phyloP scores from a whole-genome alignment of 2,329 filamentous ascomycete species.

The Pseudogymnoascus sp. region DNA sequence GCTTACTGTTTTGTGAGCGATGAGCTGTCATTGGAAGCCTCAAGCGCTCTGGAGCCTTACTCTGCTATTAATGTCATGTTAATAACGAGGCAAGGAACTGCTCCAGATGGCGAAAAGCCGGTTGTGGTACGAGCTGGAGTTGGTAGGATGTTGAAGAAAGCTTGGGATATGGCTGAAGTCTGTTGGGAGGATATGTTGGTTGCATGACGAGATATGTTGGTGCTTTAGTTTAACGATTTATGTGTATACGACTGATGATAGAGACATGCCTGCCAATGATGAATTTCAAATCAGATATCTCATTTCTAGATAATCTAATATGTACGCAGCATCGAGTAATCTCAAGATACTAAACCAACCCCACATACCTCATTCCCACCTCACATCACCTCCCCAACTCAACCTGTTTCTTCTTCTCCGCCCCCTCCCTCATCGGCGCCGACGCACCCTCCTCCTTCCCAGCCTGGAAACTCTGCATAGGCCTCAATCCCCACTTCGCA shows the following conservation, averaged over 20 bases:
- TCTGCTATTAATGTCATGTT: background rate
- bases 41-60: background rate
- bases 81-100: background rate
- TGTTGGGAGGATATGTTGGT: background rate
- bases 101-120: background rate
- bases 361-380: background rate
- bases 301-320: background rate
- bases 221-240: background rate
- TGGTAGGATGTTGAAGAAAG: background rate
- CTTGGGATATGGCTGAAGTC: background rate
- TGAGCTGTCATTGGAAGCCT: background rate
- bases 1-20: background rate
- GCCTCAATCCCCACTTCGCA: constrained; percentile 68
- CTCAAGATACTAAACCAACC: background rate
- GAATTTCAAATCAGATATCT: background rate
- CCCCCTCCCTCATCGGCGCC: constrained; percentile 12
- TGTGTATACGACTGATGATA: background rate
- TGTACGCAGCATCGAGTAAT: background rate
- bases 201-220: background rate
- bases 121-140: background rate
- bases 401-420: constrained; percentile 7
- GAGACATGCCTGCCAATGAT: background rate
- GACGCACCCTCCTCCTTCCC: constrained; percentile 20
- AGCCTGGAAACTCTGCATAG: constrained; percentile 50
- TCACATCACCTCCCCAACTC: background rate